Conservation (phyloP, 805 yeast genomes). For the Cyberlindnera mississippiensis region DNA sequence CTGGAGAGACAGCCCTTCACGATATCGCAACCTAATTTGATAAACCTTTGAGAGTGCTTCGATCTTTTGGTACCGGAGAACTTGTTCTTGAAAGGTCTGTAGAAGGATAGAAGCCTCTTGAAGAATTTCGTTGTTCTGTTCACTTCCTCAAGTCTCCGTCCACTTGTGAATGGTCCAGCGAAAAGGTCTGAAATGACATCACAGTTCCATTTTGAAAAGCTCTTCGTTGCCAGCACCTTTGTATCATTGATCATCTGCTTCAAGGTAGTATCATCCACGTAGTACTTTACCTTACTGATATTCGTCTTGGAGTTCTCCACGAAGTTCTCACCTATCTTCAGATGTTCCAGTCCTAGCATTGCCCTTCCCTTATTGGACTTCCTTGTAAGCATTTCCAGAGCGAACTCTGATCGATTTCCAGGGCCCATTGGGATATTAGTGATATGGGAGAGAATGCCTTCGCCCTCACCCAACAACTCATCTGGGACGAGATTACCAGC, state of each 20-base stretch:
- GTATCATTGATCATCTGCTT: slow-evolving; percentile 64
- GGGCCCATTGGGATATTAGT: background rate
- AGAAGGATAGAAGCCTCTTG: slow-evolving; percentile 80
- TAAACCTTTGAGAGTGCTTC: slow-evolving; percentile 50
- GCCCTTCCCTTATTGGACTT: slow-evolving; percentile 36
- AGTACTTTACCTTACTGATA: slow-evolving; percentile 8
- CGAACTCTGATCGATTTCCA: slow-evolving; percentile 35
- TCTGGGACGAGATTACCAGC: slow-evolving; percentile 53
- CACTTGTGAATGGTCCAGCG: slow-evolving; percentile 76
- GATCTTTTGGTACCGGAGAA: slow-evolving; percentile 55
- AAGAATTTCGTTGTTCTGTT: slow-evolving; percentile 78
- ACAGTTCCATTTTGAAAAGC: slow-evolving; percentile 88
- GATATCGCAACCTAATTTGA: slow-evolving; percentile 72
- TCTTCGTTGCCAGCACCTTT: slow-evolving; percentile 72
- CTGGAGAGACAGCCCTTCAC: slow-evolving; percentile 60
- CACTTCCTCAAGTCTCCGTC: slow-evolving; percentile 71
- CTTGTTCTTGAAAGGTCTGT: slow-evolving; percentile 85
- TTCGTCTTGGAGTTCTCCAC: slow-evolving; percentile 21
- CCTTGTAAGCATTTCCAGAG: slow-evolving; percentile 43
- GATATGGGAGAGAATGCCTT: background rate
- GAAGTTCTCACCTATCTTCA: slow-evolving; percentile 25
- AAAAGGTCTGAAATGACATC: slow-evolving; percentile 62
- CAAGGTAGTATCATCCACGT: slow-evolving; percentile 59
- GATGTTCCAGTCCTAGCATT: slow-evolving; percentile 31
- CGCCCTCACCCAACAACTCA: slow-evolving; percentile 30